A percentile compares a stretch with the other conserved stretches of the same genome.
phyloP scores from a whole-genome alignment of 2,329 filamentous ascomycete genomes.

The Calonectria pseudoreteaudii region DNA sequence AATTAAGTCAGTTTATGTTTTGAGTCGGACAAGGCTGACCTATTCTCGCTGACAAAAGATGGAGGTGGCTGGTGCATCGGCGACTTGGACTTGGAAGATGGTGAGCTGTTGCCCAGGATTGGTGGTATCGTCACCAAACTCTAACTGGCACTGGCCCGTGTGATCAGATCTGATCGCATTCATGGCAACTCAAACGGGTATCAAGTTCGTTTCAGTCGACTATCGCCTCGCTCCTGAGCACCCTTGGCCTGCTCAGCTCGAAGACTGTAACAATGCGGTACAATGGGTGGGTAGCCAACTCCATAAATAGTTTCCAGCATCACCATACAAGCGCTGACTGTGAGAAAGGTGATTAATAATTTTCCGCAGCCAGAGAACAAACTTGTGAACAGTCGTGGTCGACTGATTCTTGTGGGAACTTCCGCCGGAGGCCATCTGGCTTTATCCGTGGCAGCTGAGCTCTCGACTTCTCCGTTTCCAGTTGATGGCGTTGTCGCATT shows the following conservation, averaged over 20 bases:
- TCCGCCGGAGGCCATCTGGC: background rate
- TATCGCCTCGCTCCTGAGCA: background rate
- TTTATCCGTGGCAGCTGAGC: background rate
- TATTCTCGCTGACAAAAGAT: background rate
- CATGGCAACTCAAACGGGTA: background rate
- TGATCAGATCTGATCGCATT: background rate
- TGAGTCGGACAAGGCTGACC: background rate
- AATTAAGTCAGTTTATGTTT: too few relatives aligned
- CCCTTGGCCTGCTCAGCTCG: background rate
- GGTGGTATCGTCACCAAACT: background rate
- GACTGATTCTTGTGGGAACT: background rate
- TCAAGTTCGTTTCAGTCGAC: background rate
- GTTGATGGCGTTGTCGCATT: background rate
- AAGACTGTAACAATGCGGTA: background rate
- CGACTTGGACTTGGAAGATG: background rate
- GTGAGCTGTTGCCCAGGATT: background rate
- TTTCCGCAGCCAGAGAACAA: background rate
- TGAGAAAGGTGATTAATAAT: background rate
- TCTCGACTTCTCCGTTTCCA: background rate
- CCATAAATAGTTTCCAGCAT: background rate
- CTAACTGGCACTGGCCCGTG: background rate
- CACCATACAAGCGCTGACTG: background rate
- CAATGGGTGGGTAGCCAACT: background rate
- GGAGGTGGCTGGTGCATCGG: background rate
- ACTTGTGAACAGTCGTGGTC: background rate